Percentiles rank a stretch among this genome's conserved stretches.
Evolutionary conservation across 371 early-diverging fungal genomes (phyloP).

Genomic region (Batkoa obscura): DNA sequence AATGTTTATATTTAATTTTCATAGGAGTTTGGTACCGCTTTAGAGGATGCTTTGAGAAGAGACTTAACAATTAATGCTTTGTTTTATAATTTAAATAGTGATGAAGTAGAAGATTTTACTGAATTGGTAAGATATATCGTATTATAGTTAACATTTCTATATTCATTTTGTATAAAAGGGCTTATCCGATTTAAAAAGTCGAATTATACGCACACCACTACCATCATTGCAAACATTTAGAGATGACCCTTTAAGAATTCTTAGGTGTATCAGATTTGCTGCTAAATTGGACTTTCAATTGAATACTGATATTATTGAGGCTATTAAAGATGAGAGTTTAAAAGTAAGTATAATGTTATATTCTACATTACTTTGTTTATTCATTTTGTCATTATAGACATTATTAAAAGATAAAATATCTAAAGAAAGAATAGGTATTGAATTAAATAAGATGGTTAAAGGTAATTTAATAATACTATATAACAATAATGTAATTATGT

Average conservation of each 20-base stretch:
- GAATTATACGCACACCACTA: slow-evolving; percentile 83
- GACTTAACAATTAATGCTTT: slow-evolving; percentile 98
- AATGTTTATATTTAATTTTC: too few species aligned
- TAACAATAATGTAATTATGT: neutral
- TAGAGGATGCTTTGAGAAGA: slow-evolving; percentile 92
- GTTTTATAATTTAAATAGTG: slow-evolving; percentile 91
- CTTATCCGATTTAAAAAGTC: slow-evolving; percentile 42
- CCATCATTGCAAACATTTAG: slow-evolving; percentile 76
- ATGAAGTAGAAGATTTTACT: slow-evolving; percentile 84
- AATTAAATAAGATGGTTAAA: slow-evolving; percentile 87
- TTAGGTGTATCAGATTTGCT: slow-evolving; percentile 94
- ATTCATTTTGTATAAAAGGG: slow-evolving; percentile 22
- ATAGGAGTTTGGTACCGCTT: slow-evolving; percentile 78
- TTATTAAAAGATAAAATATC: slow-evolving; percentile 77
- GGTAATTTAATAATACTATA: slow-evolving; percentile 14
- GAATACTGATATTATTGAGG: slow-evolving; percentile 39
- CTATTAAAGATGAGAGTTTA: slow-evolving; percentile 36
- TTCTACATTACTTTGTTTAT: neutral
- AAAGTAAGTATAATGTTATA: slow-evolving; percentile 12
- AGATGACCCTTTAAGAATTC: slow-evolving; percentile 97
- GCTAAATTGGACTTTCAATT: slow-evolving; percentile 72
- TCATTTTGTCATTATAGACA: slow-evolving; percentile 10
- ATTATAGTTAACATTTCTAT: neutral
- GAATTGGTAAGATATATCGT: slow-evolving; percentile 18
- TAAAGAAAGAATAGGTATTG: slow-evolving; percentile 86